Conservation (phyloP, 2,329 filamentous ascomycete genomes). For the Penicillium thymicola region DNA sequence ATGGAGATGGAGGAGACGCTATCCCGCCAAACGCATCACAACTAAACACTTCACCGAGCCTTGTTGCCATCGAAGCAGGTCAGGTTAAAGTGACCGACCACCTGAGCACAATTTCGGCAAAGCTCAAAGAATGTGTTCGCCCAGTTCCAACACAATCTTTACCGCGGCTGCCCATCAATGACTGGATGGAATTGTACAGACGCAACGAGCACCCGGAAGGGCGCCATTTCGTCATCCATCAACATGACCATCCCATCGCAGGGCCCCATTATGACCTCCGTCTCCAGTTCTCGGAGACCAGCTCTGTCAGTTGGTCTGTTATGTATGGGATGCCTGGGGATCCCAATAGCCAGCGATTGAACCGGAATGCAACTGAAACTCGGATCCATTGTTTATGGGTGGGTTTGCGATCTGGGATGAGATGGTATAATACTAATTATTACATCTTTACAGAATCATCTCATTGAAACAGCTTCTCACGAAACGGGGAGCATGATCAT, state of each 20-base stretch:
- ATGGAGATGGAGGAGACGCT: background rate
- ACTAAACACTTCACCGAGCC: conserved; percentile 4
- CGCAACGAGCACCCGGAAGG: conserved; percentile 47
- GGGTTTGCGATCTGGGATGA: conserved; percentile 19
- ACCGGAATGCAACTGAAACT: conserved; percentile 61
- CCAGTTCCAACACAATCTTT: conserved; percentile 20
- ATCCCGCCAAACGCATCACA: background rate
- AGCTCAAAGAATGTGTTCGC: conserved; percentile 33
- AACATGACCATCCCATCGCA: conserved; percentile 69
- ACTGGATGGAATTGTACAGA: conserved; percentile 48
- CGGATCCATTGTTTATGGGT: conserved; percentile 60
- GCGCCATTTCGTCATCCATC: conserved; percentile 65
- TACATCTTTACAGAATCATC: conserved; percentile 50
- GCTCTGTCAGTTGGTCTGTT: conserved; percentile 62
- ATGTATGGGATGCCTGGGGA: conserved; percentile 63
- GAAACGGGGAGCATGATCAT: conserved; percentile 58
- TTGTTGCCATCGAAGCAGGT: conserved; percentile 53
- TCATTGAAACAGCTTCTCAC: conserved; percentile 56
- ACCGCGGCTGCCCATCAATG: conserved; percentile 40
- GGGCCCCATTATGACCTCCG: conserved; percentile 68
- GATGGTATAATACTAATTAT: background rate
- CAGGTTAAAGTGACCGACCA: conserved; percentile 48
- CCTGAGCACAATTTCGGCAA: conserved; percentile 47
- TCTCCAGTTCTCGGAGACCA: conserved; percentile 65
- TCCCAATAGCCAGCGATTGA: conserved; percentile 53